Base-by-base conservation (phyloP, 1,284 basidiomycete genomes). In the Sphaerobolus stellatus region DNA sequence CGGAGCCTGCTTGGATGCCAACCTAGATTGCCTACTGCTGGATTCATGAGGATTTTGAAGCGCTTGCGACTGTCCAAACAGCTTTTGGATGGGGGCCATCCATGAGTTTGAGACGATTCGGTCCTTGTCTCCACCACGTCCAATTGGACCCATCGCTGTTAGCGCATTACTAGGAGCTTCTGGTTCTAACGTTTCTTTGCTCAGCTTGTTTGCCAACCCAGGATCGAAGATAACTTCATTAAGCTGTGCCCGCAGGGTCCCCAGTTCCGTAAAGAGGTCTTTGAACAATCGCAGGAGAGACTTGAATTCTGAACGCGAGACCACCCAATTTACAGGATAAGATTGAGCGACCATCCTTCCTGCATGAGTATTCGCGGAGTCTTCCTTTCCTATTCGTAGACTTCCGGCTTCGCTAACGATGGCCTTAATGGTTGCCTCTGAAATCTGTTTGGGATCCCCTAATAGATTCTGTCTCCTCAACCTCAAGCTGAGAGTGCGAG, bases 141-240 rank as follows among this genome's bases (percentile, higher is more conserved):
- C 54, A 71, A 71, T 2, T 68, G n/a, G 71, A 30, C 77, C 78
- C 1, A 74, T 78, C 60, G 83, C n/a, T n/a, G n/a, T n/a, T n/a
- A n/a, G n/a, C n/a, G 84, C 30, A 73, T 18, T 43, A 24, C 7
- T 18, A 18, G 18, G 72, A 0, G 83, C 82, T 30, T 62, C 62
- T 13, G 51, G 16, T 58, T 91, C 83, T 68, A 92, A 69, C 2
- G 83, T 82, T 60, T 80, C 71, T 59, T 91, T 88, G 62, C 88
- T 87, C 41, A 97, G 73, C 63, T 80, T 83, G 4, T 72, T 66
- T 4, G 93, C 94, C 22, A 86, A 74, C 2, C 80, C 74, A 20
- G 96, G 96, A 58, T 98, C 91, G 36, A 99, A 80, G 50, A 94
- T 88, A 29, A 98, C 79, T 58, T 97, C 90, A 68, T 99, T 99